Evolutionary conservation across 1,139 yeast species (phyloP), one percentile per base, ranked within the genome.

Genomic region (Suhomyces bokatorum): DNA sequence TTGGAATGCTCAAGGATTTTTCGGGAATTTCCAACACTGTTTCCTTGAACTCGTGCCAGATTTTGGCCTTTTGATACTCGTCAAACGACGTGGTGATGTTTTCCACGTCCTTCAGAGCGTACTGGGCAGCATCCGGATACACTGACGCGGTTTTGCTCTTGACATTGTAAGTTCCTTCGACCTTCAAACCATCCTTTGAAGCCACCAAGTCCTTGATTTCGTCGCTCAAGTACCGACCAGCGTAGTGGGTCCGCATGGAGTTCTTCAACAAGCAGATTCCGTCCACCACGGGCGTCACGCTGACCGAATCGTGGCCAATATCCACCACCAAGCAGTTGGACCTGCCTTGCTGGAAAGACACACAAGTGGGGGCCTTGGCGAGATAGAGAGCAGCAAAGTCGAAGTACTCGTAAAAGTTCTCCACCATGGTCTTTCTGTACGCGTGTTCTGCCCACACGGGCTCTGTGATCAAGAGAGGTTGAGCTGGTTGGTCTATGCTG

Each of bases 241-340:
- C 81, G 55, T 83, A 83, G 54, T 76, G 80, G 3, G 88, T 85
- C 51, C 84, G 78, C 68, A 80, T 74, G 5, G 87, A 80, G 51
- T 85, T 87, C 61, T 79, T 86, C 54, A 85, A 75, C 47, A 93
- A 72, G 37, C 95, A 87, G 60, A 93, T 79, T 4, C 99, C 99
- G 66, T 93, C 99, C 43, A 91, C 80, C 3, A 93, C 95, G 0
- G 99, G 98, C 1, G 97, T 87, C 2, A 87, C 96, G 44, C 93
- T 82, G 13, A 84, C 76, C 2, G 86, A 71, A 54, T 87, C 91
- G 58, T 90, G 95, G 2, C 99, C 99, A 35, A 91, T 69, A 64
- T 95, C 98, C 34, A 95, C 96, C 29, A 95, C 95, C 43, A 93
- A 71, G 59, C 97, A 95, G 54, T 87, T 89, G 35, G 97, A 93